A percentile compares a stretch with the other conserved stretches of the same genome.
phyloP scores from a whole-genome alignment of 768 basidiomycete species.

The Mrakia gelida region DNA sequence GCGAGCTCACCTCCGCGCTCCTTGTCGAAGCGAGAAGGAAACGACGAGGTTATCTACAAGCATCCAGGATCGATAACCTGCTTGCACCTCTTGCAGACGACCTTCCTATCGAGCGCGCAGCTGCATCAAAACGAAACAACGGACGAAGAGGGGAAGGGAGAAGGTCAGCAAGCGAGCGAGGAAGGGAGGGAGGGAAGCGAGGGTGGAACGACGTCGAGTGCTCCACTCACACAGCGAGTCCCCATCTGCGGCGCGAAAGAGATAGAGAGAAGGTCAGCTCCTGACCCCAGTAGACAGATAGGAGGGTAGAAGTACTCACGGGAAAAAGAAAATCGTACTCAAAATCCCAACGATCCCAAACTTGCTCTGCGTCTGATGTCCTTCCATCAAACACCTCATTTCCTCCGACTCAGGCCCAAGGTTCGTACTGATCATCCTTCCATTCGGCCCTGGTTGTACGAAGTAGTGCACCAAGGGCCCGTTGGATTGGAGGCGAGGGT shows the following conservation, averaged over 20 bases:
- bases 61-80: not conserved
- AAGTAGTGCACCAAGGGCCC: not conserved
- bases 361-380: not conserved
- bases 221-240: slow-evolving; percentile 7
- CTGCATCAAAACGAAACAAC: not conserved
- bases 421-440: not conserved
- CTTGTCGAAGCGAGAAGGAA: no score
- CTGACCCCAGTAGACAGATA: not conserved
- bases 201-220: not conserved
- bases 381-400: not conserved
- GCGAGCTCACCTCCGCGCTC: not conserved
- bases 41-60: not conserved
- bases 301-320: not conserved
- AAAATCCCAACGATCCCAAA: not conserved
- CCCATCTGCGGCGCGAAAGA: not conserved
- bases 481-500: not conserved
- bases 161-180: not conserved
- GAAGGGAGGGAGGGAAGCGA: not conserved
- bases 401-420: not conserved
- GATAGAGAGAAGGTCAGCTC: not conserved
- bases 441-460: not conserved
- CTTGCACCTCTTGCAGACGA: slow-evolving; percentile 6
- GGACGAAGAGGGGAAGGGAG: no score
- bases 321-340: not conserved
- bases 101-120: slow-evolving; percentile 1